phyloP scores from a whole-genome alignment of 2,329 filamentous ascomycete species.

The Xylaria sp. region DNA sequence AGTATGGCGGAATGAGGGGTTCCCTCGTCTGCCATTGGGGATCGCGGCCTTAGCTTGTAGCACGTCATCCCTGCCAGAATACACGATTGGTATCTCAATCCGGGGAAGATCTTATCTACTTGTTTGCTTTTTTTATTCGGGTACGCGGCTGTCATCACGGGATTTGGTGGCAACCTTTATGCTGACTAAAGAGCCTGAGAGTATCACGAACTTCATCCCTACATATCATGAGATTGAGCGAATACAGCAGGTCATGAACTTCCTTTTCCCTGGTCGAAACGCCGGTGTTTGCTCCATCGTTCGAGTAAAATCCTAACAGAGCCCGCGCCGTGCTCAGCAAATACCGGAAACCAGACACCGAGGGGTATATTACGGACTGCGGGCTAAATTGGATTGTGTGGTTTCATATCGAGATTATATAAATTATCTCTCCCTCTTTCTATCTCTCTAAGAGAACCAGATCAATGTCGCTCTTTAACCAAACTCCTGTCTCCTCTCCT shows the following conservation, averaged over 20 bases:
- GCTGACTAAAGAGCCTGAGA: background rate
- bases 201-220: conserved; percentile 15
- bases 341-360: conserved; percentile 13
- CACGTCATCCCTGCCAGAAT: conserved; percentile 34
- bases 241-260: background rate
- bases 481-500: background rate
- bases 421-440: background rate
- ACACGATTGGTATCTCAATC: conserved; percentile 24
- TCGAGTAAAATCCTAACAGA: background rate
- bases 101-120: conserved; percentile 17
- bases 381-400: background rate
- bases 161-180: conserved; percentile 2
- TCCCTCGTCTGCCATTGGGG: conserved; percentile 33
- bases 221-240: background rate
- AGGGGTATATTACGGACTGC: background rate
- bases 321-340: background rate
- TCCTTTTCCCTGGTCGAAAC: background rate
- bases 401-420: background rate
- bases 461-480: background rate
- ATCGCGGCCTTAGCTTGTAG: conserved; percentile 31
- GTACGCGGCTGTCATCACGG: conserved; percentile 9
- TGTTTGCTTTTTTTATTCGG: conserved; percentile 19
- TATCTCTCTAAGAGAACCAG: too few species aligned
- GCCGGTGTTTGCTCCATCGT: conserved; percentile 3
- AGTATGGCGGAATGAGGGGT: conserved; percentile 35